Base-by-base conservation (phyloP, 192 early-diverging fungal species). In the Coemansia sp. region DNA sequence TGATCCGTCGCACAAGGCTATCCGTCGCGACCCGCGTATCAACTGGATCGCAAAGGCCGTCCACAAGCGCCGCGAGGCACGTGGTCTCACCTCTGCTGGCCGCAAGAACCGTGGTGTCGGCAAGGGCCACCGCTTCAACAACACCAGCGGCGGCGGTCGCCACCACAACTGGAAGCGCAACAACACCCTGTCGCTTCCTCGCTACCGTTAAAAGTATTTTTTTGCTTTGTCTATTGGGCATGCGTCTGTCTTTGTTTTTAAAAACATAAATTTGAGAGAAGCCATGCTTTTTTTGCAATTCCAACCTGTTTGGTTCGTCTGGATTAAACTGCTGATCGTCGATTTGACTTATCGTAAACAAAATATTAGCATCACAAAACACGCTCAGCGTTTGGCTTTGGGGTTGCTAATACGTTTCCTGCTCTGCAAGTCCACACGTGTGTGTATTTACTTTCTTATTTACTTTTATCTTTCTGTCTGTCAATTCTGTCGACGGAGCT, bases 41-140 rank as follows among this genome's bases (percentile, higher is more conserved):
- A 95, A 97, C 92, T 99, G 97, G 97, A 99, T 99, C 85, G 89
- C 85, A 82, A 93, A 95, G 79, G 86, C 94, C 63, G 94, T 94
- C 66, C 95, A 97, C 91, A 99, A 99, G 91, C 96, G 90, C 87
- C 93, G 97, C 84, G 97, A 99, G 81, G 86, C 91, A 63, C 95
- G 97, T 87, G 97, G 94, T 83, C 91, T 99, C 70, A 99, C 97
- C 69, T 85, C 95, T 67, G 90, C 90, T 72, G 95, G 94, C 74
- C 94, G 93, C 90, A 96, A 97, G 92, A 93, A 89, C 90, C 93
- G 96, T 75, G 94, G 95, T 80, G 85, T 94, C 67, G 93, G 89
- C 68, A 98, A 98, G 91, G 96, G 96, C 63, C 95, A 97, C 84
- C 75, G 87, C 55, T 95, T 83, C 93, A 93, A 97, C 93, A 96